These are phyloP conservation scores for Sanghuangporus weigelae DNA, from an alignment of 1,284 basidiomycete genomes.

Conservation along the genomic window DNA sequence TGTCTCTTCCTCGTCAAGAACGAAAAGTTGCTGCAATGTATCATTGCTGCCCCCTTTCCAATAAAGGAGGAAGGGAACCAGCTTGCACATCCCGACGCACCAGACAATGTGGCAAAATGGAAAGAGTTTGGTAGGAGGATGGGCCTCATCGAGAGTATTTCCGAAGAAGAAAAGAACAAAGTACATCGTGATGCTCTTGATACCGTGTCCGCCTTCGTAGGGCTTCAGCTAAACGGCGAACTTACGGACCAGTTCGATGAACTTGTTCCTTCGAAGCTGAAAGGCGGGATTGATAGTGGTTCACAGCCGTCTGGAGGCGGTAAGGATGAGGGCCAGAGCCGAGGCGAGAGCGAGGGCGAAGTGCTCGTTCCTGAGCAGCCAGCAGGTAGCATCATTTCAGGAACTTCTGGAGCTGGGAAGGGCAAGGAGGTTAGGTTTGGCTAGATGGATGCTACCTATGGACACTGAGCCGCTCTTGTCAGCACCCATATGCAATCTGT, in stretches of 20 bases:
- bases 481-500: neutral
- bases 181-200: neutral
- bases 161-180: neutral
- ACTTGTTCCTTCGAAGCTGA: neutral
- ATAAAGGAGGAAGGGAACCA: neutral
- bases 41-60: neutral
- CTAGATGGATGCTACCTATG: neutral
- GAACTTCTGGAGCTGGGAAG: neutral
- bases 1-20: neutral
- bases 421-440: neutral
- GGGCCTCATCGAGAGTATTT: neutral
- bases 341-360: neutral
- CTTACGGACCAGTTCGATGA: neutral
- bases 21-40: neutral
- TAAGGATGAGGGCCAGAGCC: no score
- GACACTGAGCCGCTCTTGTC: neutral
- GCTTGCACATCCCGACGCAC: neutral
- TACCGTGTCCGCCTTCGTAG: neutral
- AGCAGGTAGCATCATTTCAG: neutral
- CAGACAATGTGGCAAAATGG: neutral
- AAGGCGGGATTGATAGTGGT: neutral
- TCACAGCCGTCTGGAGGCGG: neutral
- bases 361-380: neutral
- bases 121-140: neutral
- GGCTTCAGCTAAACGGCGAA: neutral